Base-by-base conservation (phyloP, 1,284 basidiomycete genomes). In the Pseudozyma hubeiensis region DNA sequence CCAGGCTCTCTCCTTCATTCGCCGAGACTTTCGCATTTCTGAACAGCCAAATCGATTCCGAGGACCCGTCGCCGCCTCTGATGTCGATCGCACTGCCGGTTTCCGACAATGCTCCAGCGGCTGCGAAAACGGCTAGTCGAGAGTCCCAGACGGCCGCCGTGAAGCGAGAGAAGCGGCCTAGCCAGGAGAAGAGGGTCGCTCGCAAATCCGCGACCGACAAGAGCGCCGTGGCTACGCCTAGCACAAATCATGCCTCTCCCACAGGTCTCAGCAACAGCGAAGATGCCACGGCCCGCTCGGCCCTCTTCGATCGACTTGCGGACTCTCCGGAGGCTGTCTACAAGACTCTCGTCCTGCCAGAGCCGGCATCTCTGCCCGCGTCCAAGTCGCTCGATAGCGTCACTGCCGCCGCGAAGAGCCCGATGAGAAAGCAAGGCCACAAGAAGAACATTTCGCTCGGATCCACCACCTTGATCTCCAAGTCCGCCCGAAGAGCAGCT, bases 401-500 rank as follows among this genome's bases (percentile, higher is more conserved):
- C 3, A 43, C 44, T 5, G 50, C 51, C 17, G 40, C 37, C 17
- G 13, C 46, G 3, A 30, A 29, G 39, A 31, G 33, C 35, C 16
- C 24, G n/a, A n/a, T 19, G 29, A 47, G 52, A 16, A 49, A 45
- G 31, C 29, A 43, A 16, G 51, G 59, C 4, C 61, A 64, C 53
- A 64, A 56, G 66, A 69, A 69, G 53, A 60, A 69, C 33, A 50
- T 49, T 3, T 69, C 66, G 29, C 66, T 69, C 6, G 66, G 61
- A 30, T 64, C 66, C 2, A 53, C 61, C 10, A 52, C 61, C 2
- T 16, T 69, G 53, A 69, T 69, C 29, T 60, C 66, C 9, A 59
- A 53, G 31, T 63, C 66, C 7, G 61, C 61, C 14, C 49, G 53
- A 14, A 46, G 37, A 24, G 56, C 66, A 33, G 61, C 66, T 11